phyloP scores from a whole-genome alignment of 2,329 filamentous ascomycete species.

The Paradendryphiella salina region DNA sequence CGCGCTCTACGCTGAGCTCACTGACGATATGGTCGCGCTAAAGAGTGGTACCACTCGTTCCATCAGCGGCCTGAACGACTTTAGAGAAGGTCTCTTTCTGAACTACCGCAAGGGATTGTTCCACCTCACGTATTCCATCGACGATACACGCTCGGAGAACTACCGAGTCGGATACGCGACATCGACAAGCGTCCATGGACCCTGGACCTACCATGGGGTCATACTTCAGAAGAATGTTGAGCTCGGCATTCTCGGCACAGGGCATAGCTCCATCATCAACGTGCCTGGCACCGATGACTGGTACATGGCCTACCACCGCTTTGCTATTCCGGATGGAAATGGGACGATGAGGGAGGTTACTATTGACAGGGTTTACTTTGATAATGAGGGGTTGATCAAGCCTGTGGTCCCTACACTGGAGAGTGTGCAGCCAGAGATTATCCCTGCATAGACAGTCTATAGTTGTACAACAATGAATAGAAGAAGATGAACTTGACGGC shows the following conservation, averaged over 20 bases:
- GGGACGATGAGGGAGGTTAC: slow-evolving; percentile 32
- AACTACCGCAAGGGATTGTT: slow-evolving; percentile 32
- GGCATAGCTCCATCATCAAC: slow-evolving; percentile 34
- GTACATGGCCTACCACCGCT: slow-evolving; percentile 39
- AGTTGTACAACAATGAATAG: background rate
- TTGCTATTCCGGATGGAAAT: slow-evolving; percentile 29
- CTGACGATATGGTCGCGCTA: slow-evolving; percentile 30
- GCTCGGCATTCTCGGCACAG: slow-evolving; percentile 31
- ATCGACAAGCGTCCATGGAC: slow-evolving; percentile 22
- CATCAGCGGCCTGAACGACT: slow-evolving; percentile 25
- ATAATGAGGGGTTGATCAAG: slow-evolving; percentile 27
- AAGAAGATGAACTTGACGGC: too few species aligned
- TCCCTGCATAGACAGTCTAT: background rate
- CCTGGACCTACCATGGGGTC: slow-evolving; percentile 32
- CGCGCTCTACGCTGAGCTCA: slow-evolving; percentile 27
- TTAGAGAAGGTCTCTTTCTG: slow-evolving; percentile 34
- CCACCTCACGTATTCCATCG: slow-evolving; percentile 37
- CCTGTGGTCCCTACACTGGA: slow-evolving; percentile 32
- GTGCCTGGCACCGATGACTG: slow-evolving; percentile 36
- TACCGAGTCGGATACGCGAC: slow-evolving; percentile 38
- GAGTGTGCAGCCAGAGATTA: slow-evolving; percentile 20
- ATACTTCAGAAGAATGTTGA: slow-evolving; percentile 29
- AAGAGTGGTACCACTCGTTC: slow-evolving; percentile 17
- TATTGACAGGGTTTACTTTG: slow-evolving; percentile 33
- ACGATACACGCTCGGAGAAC: slow-evolving; percentile 34